These are phyloP conservation scores for Arctostaphylos glauca DNA, from an alignment of 148 eudicot species.

Conservation along the genomic window DNA sequence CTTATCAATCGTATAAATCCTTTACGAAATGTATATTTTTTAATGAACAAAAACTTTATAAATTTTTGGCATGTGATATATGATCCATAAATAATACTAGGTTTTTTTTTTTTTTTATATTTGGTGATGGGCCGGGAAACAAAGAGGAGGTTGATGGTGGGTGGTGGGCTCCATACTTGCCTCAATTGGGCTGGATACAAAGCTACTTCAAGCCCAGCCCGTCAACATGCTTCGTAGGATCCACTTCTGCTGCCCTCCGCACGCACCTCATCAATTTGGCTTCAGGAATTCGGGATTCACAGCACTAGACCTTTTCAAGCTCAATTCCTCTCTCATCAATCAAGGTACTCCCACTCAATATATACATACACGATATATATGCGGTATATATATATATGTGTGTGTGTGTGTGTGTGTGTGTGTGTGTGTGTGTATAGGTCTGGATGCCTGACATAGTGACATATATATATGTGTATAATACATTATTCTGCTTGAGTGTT, in stretches of 20 bases:
- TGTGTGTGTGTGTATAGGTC: not conserved
- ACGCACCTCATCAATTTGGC: not conserved
- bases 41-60: too few relatives aligned
- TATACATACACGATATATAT: not conserved
- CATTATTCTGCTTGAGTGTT: not conserved
- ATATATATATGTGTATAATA: not conserved
- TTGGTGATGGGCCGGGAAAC: too few relatives aligned
- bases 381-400: too few relatives aligned
- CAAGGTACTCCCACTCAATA: conserved; percentile 3
- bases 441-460: too few relatives aligned
- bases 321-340: not conserved
- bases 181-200: too few relatives aligned
- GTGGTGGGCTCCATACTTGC: too few relatives aligned
- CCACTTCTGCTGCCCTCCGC: not conserved
- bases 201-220: conserved; percentile 5
- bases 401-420: not conserved
- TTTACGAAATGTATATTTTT: too few relatives aligned
- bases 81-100: too few relatives aligned
- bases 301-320: not conserved
- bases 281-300: not conserved
- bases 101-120: too few relatives aligned
- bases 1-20: too few relatives aligned
- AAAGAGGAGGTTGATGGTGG: too few relatives aligned
- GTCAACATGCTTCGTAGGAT: not conserved
- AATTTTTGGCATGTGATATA: too few relatives aligned